phyloP scores from a whole-genome alignment of 83 land plant species.

The Diphasiastrum complanatum region DNA sequence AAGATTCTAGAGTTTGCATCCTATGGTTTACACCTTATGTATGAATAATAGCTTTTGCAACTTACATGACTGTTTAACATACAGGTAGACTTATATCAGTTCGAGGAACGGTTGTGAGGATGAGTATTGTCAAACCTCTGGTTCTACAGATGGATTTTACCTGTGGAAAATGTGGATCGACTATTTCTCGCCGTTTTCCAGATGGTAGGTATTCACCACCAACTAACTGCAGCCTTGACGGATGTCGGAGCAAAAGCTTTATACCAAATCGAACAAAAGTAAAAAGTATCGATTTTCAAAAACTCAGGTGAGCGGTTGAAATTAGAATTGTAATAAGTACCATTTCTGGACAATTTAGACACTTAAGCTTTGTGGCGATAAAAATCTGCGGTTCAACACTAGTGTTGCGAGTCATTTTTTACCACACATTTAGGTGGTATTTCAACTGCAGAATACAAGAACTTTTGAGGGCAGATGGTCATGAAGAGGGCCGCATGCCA shows the following conservation, averaged over 20 bases:
- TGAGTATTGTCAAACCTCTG: constrained; percentile 76
- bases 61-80: no score
- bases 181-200: constrained; percentile 44
- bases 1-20: no score
- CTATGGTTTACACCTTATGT: no score
- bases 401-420: no score
- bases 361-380: no score
- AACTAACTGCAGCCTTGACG: constrained; percentile 43
- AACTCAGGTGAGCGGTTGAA: constrained; percentile 49
- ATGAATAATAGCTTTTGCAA: no score
- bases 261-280: constrained; percentile 57
- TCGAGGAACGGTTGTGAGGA: constrained; percentile 82
- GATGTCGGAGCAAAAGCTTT: constrained; percentile 82
- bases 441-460: constrained; percentile 63
- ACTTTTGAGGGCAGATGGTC: constrained; percentile 44
- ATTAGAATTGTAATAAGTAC: neutral
- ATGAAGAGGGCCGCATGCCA: constrained; percentile 95
- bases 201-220: constrained; percentile 96
- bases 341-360: no score
- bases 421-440: no score
- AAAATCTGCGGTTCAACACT: no score
- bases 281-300: constrained; percentile 71
- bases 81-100: constrained; percentile 84
- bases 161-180: constrained; percentile 62
- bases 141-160: constrained; percentile 64